These are phyloP conservation scores for Cyclostephanos invisitatus DNA, from an alignment of 108 stramenopile genomes.

Conservation along the genomic window DNA sequence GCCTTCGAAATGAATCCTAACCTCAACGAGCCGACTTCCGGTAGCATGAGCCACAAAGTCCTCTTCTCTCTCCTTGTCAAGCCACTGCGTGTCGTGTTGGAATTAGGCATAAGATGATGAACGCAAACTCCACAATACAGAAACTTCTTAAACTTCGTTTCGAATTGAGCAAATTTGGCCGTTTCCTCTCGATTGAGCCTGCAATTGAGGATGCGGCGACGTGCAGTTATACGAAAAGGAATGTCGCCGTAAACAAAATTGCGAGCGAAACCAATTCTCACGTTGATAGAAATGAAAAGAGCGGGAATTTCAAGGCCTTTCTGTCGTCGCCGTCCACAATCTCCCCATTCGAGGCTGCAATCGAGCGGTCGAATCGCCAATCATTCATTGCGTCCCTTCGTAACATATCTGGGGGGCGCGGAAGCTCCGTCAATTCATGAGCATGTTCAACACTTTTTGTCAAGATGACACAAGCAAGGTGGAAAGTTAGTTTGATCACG, in stretches of 20 bases:
- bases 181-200: slow-evolving; percentile 50
- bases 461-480: not conserved
- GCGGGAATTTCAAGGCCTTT: slow-evolving; percentile 23
- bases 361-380: slow-evolving; percentile 54
- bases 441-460: slow-evolving; percentile 59
- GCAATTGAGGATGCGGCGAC: not conserved
- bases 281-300: slow-evolving; percentile 41
- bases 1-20: slow-evolving; percentile 79
- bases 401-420: slow-evolving; percentile 61
- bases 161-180: slow-evolving; percentile 57
- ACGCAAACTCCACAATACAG: slow-evolving; percentile 82
- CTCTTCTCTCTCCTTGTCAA: slow-evolving; percentile 63
- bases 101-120: slow-evolving; percentile 59
- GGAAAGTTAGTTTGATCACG: not conserved
- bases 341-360: slow-evolving; percentile 25
- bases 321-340: slow-evolving; percentile 39
- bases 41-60: slow-evolving; percentile 82
- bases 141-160: slow-evolving; percentile 76
- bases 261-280: not conserved
- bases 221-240: not conserved
- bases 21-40: slow-evolving; percentile 66
- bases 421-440: slow-evolving; percentile 74
- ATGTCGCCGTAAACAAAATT: not conserved
- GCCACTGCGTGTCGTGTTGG: slow-evolving; percentile 35
- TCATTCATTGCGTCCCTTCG: slow-evolving; percentile 56